Evolutionary conservation across 495 filamentous ascomycete genomes (phyloP), one percentile per base, ranked within the genome.

Genomic region (Bacidia gigantensis): DNA sequence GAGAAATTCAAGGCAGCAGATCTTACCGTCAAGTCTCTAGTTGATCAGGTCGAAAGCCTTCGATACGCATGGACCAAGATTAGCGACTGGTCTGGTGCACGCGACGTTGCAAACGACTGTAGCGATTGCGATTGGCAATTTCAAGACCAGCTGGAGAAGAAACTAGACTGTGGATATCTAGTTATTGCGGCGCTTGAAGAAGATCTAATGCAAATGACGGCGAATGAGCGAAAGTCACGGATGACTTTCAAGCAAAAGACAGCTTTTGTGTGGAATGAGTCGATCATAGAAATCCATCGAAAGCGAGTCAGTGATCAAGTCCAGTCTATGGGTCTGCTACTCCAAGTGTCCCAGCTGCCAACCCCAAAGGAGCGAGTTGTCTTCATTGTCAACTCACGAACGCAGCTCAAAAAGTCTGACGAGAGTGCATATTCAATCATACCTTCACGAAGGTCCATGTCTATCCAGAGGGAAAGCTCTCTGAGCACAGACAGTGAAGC

Each of bases 191-290:
- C 65, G 18, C 55, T 73, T 14, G 63, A 57, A 14, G 59, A 67
- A n/a, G 67, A 74, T 26, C 64, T 75, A 20, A 52, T 53, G 9
- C 12, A 51, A 50, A 14, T 51, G 42, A 9, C 26, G 52, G 22
- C 17, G 46, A 3, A 32, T 46, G 0, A 48, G 39, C 0, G 11
- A 60, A 3, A 58, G 55, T 1, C 9, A 5, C 7, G 17, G 20
- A 9, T 18, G 7, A 9, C 41, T 18, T 63, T 70, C 32, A 51
- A 56, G 12, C 52, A 51, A 25, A 56, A 65, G 2, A 56, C 63
- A 26, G 63, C 57, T 52, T 49, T 67, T 2, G 53, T 67, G 1
- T 74, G 71, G 71, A 73, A 67, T 41, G 69, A 72, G 44, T 63
- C 65, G n/a, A 56, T 59, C 1, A 70, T 74, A 61, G 59, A 57